These are phyloP conservation scores for Raphidocelis subcapitata DNA, from an alignment of 139 green algal species.

Conservation along the genomic window DNA sequence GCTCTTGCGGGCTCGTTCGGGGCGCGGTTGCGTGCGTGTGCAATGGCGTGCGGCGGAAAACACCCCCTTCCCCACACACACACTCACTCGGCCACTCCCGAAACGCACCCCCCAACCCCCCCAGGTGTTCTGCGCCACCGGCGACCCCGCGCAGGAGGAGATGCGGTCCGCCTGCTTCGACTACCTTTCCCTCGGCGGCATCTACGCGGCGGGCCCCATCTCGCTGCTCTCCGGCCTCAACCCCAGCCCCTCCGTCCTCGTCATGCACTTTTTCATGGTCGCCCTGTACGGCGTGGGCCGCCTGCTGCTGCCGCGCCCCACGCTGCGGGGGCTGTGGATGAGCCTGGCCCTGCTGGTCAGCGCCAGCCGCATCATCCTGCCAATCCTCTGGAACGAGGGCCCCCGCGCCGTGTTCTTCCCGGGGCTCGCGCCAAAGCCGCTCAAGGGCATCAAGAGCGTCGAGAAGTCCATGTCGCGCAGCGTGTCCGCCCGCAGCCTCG, in stretches of 20 bases:
- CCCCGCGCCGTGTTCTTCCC: slow-evolving; percentile 78
- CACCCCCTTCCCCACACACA: too few relatives aligned
- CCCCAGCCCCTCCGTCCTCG: slow-evolving; percentile 82
- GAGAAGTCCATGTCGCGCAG: neutral
- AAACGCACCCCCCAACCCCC: neutral
- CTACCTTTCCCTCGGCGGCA: slow-evolving; percentile 90
- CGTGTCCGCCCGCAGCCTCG: too few relatives aligned
- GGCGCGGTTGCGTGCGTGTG: too few relatives aligned
- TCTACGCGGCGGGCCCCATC: slow-evolving; percentile 80
- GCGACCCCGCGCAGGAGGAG: slow-evolving; percentile 84
- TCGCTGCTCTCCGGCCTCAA: slow-evolving; percentile 89
- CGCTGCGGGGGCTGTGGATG: slow-evolving; percentile 49
- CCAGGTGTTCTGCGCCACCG: slow-evolving; percentile 78
- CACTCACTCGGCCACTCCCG: too few relatives aligned
- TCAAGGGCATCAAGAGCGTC: slow-evolving; percentile 9
- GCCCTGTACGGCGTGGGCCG: slow-evolving; percentile 88
- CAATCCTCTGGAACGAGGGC: slow-evolving; percentile 78
- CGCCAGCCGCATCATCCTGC: slow-evolving; percentile 84
- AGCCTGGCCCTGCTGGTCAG: slow-evolving; percentile 56
- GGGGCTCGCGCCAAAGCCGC: slow-evolving; percentile 56
- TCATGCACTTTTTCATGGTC: slow-evolving; percentile 97
- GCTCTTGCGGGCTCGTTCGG: too few relatives aligned
- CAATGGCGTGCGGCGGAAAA: too few relatives aligned
- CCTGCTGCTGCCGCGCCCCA: slow-evolving; percentile 83
- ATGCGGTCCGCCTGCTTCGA: slow-evolving; percentile 98